phyloP scores from a whole-genome alignment of 2,329 filamentous ascomycete species.

The Lasiodiplodia sp. region DNA sequence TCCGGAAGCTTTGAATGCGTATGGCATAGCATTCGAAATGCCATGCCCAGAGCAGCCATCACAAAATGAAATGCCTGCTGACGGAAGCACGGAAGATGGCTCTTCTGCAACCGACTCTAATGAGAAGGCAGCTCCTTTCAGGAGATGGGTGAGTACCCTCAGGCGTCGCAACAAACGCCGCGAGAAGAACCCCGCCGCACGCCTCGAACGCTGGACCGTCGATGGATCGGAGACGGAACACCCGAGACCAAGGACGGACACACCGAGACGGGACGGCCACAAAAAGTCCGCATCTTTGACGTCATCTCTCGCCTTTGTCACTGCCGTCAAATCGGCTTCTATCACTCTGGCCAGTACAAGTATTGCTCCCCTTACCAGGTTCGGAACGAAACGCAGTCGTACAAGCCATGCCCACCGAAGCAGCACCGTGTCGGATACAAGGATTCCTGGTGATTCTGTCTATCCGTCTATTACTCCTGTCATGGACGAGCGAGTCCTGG shows the following conservation, averaged over 20 bases:
- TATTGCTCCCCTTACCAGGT: conserved; percentile 67
- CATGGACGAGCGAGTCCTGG: conserved; percentile 73
- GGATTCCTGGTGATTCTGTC: conserved; percentile 66
- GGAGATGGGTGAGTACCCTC: conserved; percentile 76
- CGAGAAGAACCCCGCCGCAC: conserved; percentile 46
- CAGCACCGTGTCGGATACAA: conserved; percentile 65
- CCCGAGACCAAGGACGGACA: background rate
- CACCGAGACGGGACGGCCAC: conserved; percentile 39
- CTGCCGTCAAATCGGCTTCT: conserved; percentile 81
- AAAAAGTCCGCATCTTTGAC: conserved; percentile 64
- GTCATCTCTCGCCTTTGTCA: conserved; percentile 80
- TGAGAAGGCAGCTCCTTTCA: conserved; percentile 59
- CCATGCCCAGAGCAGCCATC: background rate
- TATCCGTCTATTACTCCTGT: conserved; percentile 41
- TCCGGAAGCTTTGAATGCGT: conserved; percentile 4
- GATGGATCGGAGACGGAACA: conserved; percentile 36
- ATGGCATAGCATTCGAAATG: background rate
- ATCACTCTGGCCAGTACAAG: conserved; percentile 78
- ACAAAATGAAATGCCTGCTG: background rate
- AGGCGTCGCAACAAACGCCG: conserved; percentile 61
- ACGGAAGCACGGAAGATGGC: background rate
- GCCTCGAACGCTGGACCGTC: conserved; percentile 45
- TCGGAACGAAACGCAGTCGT: conserved; percentile 50
- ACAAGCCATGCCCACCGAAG: conserved; percentile 65
- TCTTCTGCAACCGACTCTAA: background rate